Evolutionary conservation across 768 basidiomycete species (phyloP).

Genomic region (Suillus fuscotomentosus): DNA sequence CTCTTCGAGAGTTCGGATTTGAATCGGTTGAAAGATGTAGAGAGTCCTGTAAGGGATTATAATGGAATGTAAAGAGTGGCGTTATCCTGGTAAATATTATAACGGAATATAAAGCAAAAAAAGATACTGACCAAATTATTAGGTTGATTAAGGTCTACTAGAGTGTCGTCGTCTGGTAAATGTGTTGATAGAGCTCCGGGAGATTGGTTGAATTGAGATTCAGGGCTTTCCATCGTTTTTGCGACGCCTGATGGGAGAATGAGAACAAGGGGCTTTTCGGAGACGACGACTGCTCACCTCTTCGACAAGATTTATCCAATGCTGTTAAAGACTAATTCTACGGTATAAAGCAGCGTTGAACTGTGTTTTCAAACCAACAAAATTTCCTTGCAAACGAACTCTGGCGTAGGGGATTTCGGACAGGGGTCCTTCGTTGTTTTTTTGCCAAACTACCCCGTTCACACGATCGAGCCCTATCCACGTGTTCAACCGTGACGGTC

Average conservation of each 20-base stretch:
- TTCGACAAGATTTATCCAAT: conserved; percentile 1
- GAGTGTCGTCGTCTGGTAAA: conserved; percentile 19
- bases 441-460: conserved; percentile 6
- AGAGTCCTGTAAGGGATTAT: conserved; percentile 17
- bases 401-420: conserved; percentile 6
- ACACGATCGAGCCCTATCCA: conserved; percentile 6
- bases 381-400: not conserved
- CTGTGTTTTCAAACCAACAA: not conserved
- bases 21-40: conserved; percentile 24
- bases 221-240: conserved; percentile 33
- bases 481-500: conserved; percentile 4
- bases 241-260: conserved; percentile 29
- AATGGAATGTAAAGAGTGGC: conserved; percentile 19
- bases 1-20: conserved; percentile 20
- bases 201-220: conserved; percentile 21
- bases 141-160: conserved; percentile 23
- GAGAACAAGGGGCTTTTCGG: conserved; percentile 6
- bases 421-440: conserved; percentile 8
- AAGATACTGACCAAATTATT: conserved; percentile 30
- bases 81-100: conserved; percentile 24
- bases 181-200: conserved; percentile 9
- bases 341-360: not conserved
- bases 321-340: not conserved
- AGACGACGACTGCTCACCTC: conserved; percentile 14
- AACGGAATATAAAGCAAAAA: conserved; percentile 30